A percentile compares a stretch with the other conserved stretches of the same genome.
These are phyloP conservation scores for Beauveria pseudobassiana DNA, from an alignment of 2,329 filamentous ascomycete species.

Conservation along the genomic window DNA sequence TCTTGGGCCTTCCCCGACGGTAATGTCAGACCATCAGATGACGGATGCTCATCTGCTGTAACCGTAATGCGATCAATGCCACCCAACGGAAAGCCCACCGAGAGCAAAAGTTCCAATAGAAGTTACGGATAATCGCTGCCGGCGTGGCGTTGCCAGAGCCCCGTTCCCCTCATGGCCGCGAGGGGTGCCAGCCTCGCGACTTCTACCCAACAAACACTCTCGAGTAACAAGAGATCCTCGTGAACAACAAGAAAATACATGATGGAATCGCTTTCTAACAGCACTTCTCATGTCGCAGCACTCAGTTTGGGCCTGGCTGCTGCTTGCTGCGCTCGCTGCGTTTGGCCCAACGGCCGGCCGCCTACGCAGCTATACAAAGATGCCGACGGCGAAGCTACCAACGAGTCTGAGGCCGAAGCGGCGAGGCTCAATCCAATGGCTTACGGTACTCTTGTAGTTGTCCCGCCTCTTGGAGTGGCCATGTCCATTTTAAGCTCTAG, in stretches of 20 bases:
- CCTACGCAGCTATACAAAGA: not conserved
- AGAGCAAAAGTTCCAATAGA: too few species aligned
- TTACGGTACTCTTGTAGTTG: not conserved
- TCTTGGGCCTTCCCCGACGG: not conserved
- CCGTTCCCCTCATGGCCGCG: not conserved
- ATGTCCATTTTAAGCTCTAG: not conserved
- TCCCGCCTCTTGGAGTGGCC: not conserved
- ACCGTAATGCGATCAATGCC: too few species aligned
- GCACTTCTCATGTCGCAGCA: not conserved
- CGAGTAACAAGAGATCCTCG: too few species aligned
- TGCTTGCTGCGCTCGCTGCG: not conserved
- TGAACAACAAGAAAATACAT: not conserved
- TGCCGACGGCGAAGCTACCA: slow-evolving; percentile 1
- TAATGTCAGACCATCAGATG: not conserved
- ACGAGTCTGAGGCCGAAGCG: not conserved
- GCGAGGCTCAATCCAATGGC: not conserved
- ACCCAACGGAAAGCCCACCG: too few species aligned
- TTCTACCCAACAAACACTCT: not conserved
- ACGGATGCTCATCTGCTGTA: too few species aligned
- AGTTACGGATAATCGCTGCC: too few species aligned
- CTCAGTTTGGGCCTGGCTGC: not conserved
- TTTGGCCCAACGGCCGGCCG: not conserved
- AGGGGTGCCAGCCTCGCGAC: not conserved
- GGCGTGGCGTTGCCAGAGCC: too few species aligned
- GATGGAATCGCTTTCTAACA: not conserved